Evolutionary conservation across 2,329 filamentous ascomycete species (phyloP).

Genomic region (Podosphaera fusca): DNA sequence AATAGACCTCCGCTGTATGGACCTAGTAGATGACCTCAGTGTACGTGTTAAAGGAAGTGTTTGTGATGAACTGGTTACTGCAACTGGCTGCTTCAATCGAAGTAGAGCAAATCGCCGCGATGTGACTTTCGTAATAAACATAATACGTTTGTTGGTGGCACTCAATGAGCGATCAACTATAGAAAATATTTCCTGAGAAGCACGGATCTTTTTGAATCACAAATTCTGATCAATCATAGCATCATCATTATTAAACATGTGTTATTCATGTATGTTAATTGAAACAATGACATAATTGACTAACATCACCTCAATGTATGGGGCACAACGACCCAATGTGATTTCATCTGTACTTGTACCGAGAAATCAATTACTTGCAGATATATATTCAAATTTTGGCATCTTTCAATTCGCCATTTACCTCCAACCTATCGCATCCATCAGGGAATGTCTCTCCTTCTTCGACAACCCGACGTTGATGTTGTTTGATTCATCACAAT

Average conservation of each 20-base stretch:
- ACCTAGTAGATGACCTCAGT: constrained; percentile 8
- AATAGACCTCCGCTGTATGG: constrained; percentile 44
- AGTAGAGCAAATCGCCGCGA: constrained; percentile 16
- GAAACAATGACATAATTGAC: too few species aligned
- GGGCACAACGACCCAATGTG: too few species aligned
- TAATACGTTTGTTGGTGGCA: constrained; percentile 2
- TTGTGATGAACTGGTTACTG: constrained; percentile 10
- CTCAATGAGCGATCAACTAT: neutral
- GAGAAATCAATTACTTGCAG: too few species aligned
- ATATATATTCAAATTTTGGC: too few species aligned
- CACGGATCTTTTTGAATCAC: neutral
- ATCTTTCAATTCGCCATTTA: too few species aligned
- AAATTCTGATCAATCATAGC: neutral
- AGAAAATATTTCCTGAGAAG: neutral
- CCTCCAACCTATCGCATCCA: too few species aligned
- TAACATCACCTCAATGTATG: too few species aligned
- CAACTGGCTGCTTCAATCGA: constrained; percentile 11
- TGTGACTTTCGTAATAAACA: constrained; percentile 13
- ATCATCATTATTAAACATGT: constrained; percentile 9
- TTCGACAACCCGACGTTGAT: too few species aligned
- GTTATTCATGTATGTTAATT: too few species aligned
- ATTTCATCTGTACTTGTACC: too few species aligned
- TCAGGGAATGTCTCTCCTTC: too few species aligned
- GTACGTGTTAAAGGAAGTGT: constrained; percentile 7
- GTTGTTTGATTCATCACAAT: too few species aligned